Base-by-base conservation (phyloP, 768 basidiomycete species). In the Pleurotus ostreatus region DNA sequence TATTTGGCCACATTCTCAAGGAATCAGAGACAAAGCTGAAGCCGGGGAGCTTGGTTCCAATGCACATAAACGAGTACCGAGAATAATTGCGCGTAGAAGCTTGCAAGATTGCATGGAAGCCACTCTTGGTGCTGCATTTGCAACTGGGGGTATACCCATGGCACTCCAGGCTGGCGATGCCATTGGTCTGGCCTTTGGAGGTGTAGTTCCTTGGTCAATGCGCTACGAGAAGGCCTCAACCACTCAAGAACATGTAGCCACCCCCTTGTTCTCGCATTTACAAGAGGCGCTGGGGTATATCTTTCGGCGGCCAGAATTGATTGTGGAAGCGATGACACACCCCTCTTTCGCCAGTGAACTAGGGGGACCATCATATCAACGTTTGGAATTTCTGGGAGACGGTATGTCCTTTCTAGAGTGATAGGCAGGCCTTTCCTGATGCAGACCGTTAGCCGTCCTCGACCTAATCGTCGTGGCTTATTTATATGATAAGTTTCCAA, bases 71-170 rank as follows among this genome's bases (percentile, higher is more conserved):
- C 70, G 57, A 45, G 74, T 74, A n/a, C 60, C 53, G 53, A 78
- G 86, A 37, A 69, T 70, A 38, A 81, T 85, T 56, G 82, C 86
- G 3, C 78, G 89, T 23, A 72, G 90, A 55, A 85, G 88, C 62
- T 69, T 95, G 59, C 89, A 92, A 64, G 93, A 95, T 64, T 92
- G 88, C 64, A 89, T 93, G 84, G 94, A 95, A 66, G 88, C 94
- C 0, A 76, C 84, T 4, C 71, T 95, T 3, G 94, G 92, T 9
- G 92, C 89, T 2, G 81, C 83, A 23, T 94, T 86, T 61, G 60
- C 85, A 13, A 75, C 81, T 2, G 93, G 91, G 3, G 89, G 92
- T 0, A 82, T 93, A 38, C 68, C 77, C 8, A 81, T 83, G 76
- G 83, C 88, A 1, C 70, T 96, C 54, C 76, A 71, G 5, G 71